Conservation (phyloP, 2,329 filamentous ascomycete species). For the Colletotrichum echinochloae region DNA sequence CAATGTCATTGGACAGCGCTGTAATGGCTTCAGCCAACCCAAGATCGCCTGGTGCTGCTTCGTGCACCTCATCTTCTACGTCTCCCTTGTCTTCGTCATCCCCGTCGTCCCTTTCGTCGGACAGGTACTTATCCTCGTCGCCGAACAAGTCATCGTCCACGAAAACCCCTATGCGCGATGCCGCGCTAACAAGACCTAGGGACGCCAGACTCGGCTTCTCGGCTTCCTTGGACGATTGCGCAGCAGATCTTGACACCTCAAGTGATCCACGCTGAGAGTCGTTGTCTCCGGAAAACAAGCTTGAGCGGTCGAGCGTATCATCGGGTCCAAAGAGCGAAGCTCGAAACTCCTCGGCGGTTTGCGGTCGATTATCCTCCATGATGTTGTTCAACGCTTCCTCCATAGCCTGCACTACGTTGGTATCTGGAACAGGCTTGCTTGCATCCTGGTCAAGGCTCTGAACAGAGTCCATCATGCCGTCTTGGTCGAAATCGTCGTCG, state of each 20-base stretch:
- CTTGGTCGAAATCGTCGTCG: constrained; percentile 81
- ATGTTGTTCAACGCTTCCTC: constrained; percentile 93
- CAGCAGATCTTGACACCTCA: constrained; percentile 58
- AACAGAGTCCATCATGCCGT: constrained; percentile 77
- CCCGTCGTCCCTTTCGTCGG: constrained; percentile 85
- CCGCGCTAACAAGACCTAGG: constrained; percentile 87
- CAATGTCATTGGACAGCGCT: constrained; percentile 88
- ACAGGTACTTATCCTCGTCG: constrained; percentile 86
- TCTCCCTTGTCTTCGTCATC: constrained; percentile 68
- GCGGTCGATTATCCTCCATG: constrained; percentile 76
- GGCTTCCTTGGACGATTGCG: constrained; percentile 55
- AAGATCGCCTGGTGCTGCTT: constrained; percentile 93
- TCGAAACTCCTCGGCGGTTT: constrained; percentile 73
- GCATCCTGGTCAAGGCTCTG: constrained; percentile 82
- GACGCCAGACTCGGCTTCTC: constrained; percentile 91
- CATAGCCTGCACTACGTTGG: constrained; percentile 89
- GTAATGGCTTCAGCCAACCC: constrained; percentile 94
- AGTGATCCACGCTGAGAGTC: constrained; percentile 72
- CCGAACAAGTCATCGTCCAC: constrained; percentile 92
- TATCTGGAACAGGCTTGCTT: constrained; percentile 74
- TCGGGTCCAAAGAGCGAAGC: constrained; percentile 75
- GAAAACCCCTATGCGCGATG: constrained; percentile 91
- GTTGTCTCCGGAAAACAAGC: constrained; percentile 66
- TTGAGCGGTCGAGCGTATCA: constrained; percentile 56
- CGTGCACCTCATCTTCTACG: constrained; percentile 85